phyloP scores from a whole-genome alignment of 305 asterid genomes.

The Rubia tinctorum region DNA sequence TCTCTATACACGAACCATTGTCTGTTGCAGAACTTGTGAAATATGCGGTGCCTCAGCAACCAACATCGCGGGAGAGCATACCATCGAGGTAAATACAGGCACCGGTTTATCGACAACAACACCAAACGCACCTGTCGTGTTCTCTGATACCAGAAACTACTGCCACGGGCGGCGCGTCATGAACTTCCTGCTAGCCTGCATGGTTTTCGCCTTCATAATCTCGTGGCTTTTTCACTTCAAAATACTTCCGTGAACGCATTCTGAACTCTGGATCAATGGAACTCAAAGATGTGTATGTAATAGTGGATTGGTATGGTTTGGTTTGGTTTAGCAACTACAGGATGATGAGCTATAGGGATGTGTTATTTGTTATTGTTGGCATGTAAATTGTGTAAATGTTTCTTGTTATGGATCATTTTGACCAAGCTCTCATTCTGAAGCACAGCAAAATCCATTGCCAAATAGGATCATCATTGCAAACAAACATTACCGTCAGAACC shows the following conservation, averaged over 20 bases:
- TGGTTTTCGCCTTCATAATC: conserved; percentile 47
- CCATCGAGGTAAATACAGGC: conserved; percentile 23
- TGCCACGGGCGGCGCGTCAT: conserved; percentile 45
- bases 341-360: conserved; percentile 3
- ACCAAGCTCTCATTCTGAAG: not conserved
- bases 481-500: too few relatives aligned
- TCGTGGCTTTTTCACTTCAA: conserved; percentile 59
- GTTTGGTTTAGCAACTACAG: not conserved
- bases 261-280: not conserved
- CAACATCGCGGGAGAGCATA: conserved; percentile 41
- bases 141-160: conserved; percentile 29
- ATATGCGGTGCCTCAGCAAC: conserved; percentile 46
- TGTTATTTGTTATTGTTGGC: conserved; percentile 3
- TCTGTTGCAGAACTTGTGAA: conserved; percentile 44
- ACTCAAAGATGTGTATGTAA: conserved; percentile 9
- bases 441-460: too few relatives aligned
- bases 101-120: conserved; percentile 17
- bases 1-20: conserved; percentile 4
- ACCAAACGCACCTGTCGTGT: conserved; percentile 21
- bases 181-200: conserved; percentile 50
- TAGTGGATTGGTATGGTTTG: not conserved
- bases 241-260: conserved; percentile 30
- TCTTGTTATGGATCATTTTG: not conserved
- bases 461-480: too few relatives aligned
- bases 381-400: conserved; percentile 12